Conservation (phyloP, 2,329 filamentous ascomycete genomes). For the Aspergillus caelatus region DNA sequence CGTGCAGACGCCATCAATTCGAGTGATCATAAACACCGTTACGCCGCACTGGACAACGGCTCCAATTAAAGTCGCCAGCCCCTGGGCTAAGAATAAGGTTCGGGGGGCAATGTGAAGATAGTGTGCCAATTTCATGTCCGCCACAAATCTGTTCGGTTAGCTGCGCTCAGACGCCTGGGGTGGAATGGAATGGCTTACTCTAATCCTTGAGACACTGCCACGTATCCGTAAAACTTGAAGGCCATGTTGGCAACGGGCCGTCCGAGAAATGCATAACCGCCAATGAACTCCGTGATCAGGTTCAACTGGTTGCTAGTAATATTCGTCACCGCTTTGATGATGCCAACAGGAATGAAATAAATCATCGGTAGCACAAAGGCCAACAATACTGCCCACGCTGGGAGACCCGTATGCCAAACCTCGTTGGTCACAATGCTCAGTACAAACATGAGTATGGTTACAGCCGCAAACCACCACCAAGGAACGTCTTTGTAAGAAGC, state of each 20-base stretch:
- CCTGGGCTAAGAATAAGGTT: conserved; percentile 55
- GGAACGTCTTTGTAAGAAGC: conserved; percentile 44
- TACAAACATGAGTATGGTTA: conserved; percentile 42
- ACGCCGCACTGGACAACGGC: conserved; percentile 54
- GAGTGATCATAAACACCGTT: conserved; percentile 52
- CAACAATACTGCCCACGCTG: conserved; percentile 50
- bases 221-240: conserved; percentile 73
- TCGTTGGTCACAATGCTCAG: conserved; percentile 43
- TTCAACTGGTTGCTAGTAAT: conserved; percentile 53
- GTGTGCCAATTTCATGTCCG: conserved; percentile 67
- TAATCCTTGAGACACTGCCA: conserved; percentile 66
- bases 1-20: conserved; percentile 53
- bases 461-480: conserved; percentile 50
- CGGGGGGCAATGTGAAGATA: conserved; percentile 50
- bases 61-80: conserved; percentile 53
- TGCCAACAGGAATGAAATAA: conserved; percentile 52
- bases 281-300: conserved; percentile 53
- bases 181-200: conserved; percentile 28
- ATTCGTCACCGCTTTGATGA: conserved; percentile 54
- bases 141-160: conserved; percentile 56
- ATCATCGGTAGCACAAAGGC: conserved; percentile 49
- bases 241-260: conserved; percentile 57
- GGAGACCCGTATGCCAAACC: conserved; percentile 50
- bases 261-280: conserved; percentile 52
- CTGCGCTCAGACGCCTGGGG: not conserved